Conservation (phyloP, 208 protist genomes). For the Acanthamoeba healyi region DNA sequence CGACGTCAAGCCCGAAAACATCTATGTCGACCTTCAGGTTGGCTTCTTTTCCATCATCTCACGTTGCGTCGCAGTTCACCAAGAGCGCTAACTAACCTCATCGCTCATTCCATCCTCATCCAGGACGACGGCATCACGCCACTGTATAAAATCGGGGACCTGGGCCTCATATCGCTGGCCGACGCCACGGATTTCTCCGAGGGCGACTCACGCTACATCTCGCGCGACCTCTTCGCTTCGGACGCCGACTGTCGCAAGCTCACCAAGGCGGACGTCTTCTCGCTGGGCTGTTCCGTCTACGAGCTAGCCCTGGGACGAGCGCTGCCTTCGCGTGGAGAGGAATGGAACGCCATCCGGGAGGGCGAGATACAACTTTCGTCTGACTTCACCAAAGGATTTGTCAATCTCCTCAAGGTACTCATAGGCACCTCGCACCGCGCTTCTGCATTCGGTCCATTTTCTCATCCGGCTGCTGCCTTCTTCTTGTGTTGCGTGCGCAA, state of each 20-base stretch:
- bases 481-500: not conserved
- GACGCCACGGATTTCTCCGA: constrained; percentile 58
- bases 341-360: constrained; percentile 74
- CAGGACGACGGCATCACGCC: constrained; percentile 12
- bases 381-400: constrained; percentile 32
- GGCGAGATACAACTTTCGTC: constrained; percentile 48
- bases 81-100: too few species aligned
- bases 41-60: not conserved
- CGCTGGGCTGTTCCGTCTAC: constrained; percentile 62
- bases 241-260: constrained; percentile 54
- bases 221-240: constrained; percentile 67
- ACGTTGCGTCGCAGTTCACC: too few species aligned
- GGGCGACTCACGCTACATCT: constrained; percentile 57
- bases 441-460: not conserved
- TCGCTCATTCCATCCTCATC: not conserved
- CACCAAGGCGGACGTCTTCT: constrained; percentile 73
- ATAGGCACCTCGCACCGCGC: not conserved
- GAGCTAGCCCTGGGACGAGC: constrained; percentile 49
- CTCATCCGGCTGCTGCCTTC: not conserved
- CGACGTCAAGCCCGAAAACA: constrained; percentile 74
- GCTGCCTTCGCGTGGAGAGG: constrained; percentile 41
- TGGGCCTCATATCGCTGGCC: constrained; percentile 66
- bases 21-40: constrained; percentile 36
- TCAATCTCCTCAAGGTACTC: not conserved
- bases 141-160: constrained; percentile 72